Base-by-base conservation (phyloP, 148 eudicot species). In the Rhododendron ovatum region DNA sequence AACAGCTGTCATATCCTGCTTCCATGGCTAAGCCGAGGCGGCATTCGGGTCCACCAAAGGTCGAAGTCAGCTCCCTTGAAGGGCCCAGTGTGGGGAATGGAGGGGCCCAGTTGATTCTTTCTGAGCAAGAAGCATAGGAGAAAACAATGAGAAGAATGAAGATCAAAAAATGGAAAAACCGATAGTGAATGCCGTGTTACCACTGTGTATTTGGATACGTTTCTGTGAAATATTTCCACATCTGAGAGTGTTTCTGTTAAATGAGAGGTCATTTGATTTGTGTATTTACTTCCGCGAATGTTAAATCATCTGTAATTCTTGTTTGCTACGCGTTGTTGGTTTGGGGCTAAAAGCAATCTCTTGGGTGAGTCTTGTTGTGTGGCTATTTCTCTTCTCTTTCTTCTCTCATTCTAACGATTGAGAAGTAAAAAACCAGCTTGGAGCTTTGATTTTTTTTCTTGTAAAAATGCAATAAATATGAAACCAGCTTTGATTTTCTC, bases 21-120 rank as follows among this genome's bases (percentile, higher is more conserved):
- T 93, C 97, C 41, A 95, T 94, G 22, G 95, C 91, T 18, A 83
- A 90, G 86, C 91, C 95, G 1, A 92, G 99, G 92, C 88, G 91
- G 88, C 87, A 91, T 85, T 89, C 92, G 14, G 92, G 91, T 50
- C 92, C 92, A 2, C 91, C 92, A 0, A 91, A 86, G 90, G 85
- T 91, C 26, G 90, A 91, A 22, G 76, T 57, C 53, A 83, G 83
- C 81, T 20, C 88, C 85, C 30, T 67, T 59, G 71, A 41, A 26
- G 85, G 81, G 6, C 79, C 43, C 7, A 61, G 69, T 81, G 63
- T 15, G 53, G 28, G 26, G 71, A 85, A 86, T 85, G 87, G 86
- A 55, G 88, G 18, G 50, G 81, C 59, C 71, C 50, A 50, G 43
- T 41, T 81, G 59, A 78, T 80, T 55, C 28, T n/a, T 73, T 77